Conservation (phyloP, 257 asterid species). For the Agastache rugosa region DNA sequence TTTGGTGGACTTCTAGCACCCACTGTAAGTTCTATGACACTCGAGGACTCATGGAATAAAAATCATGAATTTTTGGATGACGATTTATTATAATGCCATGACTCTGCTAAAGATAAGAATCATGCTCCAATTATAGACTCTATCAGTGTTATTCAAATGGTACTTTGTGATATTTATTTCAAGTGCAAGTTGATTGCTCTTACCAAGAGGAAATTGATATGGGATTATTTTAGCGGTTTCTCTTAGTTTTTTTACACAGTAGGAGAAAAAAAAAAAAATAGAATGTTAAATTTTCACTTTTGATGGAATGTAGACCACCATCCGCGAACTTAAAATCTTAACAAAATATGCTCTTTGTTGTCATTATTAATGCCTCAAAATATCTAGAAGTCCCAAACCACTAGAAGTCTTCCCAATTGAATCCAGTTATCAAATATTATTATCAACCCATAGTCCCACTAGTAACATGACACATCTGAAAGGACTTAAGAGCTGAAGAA, state of each 20-base stretch:
- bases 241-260: background rate
- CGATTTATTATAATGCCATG: too few species aligned
- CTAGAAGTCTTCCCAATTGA: background rate
- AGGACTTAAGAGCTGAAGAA: background rate
- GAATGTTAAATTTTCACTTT: background rate
- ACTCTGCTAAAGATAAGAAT: too few species aligned
- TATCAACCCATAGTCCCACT: background rate
- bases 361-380: background rate
- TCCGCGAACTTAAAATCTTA: background rate
- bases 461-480: background rate
- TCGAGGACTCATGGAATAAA: background rate
- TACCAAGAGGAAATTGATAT: background rate
- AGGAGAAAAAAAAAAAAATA: background rate
- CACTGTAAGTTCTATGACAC: constrained; percentile 57
- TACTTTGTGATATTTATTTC: background rate
- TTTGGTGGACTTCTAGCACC: constrained; percentile 98
- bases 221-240: background rate
- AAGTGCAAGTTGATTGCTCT: background rate
- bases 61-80: background rate
- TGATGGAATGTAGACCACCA: background rate
- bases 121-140: too few species aligned
- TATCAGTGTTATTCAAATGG: too few species aligned
- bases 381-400: background rate
- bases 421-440: background rate
- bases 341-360: too few species aligned